phyloP scores from a whole-genome alignment of 768 basidiomycete genomes.

The Agrocybe pediades region DNA sequence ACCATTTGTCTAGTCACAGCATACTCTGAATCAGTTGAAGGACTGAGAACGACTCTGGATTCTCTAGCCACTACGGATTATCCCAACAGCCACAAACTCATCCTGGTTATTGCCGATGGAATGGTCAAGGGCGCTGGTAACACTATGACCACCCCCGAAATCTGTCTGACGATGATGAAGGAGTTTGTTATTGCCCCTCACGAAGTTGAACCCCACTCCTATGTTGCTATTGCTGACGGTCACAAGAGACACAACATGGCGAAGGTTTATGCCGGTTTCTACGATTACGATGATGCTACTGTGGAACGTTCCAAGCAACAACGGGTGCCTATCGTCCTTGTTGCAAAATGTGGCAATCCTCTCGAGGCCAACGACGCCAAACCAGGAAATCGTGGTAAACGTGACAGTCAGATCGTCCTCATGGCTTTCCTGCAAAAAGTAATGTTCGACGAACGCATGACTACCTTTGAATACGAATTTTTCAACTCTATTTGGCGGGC shows the following conservation, averaged over 20 bases:
- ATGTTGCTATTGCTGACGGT: slow-evolving; percentile 99
- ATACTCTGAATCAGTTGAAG: slow-evolving; percentile 96
- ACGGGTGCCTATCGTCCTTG: slow-evolving; percentile 92
- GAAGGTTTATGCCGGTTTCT: slow-evolving; percentile 97
- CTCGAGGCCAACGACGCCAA: slow-evolving; percentile 87
- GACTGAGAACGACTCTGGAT: slow-evolving; percentile 96
- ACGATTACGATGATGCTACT: slow-evolving; percentile 90
- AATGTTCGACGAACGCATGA: slow-evolving; percentile 99
- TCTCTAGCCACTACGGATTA: slow-evolving; percentile 98
- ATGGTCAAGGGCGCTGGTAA: slow-evolving; percentile 98
- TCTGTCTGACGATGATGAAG: slow-evolving; percentile 96
- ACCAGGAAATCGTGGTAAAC: slow-evolving; percentile 98
- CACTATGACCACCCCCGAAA: slow-evolving; percentile 87
- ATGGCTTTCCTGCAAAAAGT: slow-evolving; percentile 99
- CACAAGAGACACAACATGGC: slow-evolving; percentile 99
- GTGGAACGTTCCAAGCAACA: slow-evolving; percentile 93
- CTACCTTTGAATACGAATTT: slow-evolving; percentile 99
- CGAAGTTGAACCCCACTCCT: slow-evolving; percentile 92
- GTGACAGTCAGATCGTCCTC: slow-evolving; percentile 95
- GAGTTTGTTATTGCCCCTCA: slow-evolving; percentile 78
- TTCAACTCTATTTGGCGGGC: slow-evolving; percentile 98
- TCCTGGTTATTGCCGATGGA: slow-evolving; percentile 95
- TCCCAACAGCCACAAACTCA: slow-evolving; percentile 95
- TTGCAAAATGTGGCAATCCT: slow-evolving; percentile 95
- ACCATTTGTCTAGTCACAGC: slow-evolving; percentile 97